Conservation (phyloP, 2,329 filamentous ascomycete genomes). For the Xylariaceae sp. region DNA sequence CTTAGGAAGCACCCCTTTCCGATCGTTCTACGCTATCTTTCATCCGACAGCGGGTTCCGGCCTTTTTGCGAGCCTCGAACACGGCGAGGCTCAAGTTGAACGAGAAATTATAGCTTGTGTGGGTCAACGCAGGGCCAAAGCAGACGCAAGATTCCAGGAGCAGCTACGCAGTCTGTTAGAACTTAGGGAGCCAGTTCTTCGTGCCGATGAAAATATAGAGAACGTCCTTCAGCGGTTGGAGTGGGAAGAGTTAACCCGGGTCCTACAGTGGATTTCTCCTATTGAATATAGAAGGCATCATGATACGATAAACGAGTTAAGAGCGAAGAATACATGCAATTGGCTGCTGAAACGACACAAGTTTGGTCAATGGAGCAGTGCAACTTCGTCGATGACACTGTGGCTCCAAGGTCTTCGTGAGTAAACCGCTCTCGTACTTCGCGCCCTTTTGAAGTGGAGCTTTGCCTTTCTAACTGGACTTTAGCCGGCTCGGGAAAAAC, state of each 20-base stretch:
- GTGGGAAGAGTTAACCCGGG: neutral
- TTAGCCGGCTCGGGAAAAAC: constrained; percentile 23
- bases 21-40: neutral
- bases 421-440: neutral
- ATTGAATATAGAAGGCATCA: constrained; percentile 15
- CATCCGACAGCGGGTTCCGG: neutral
- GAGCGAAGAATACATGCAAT: constrained; percentile 18
- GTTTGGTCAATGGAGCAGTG: constrained; percentile 16
- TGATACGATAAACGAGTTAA: neutral
- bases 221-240: constrained; percentile 7
- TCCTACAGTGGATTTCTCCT: constrained; percentile 17
- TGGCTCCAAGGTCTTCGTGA: constrained; percentile 23
- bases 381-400: constrained; percentile 13
- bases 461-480: constrained; percentile 3
- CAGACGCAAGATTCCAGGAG: neutral
- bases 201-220: constrained; percentile 8
- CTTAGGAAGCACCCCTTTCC: neutral
- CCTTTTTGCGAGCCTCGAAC: constrained; percentile 6
- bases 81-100: neutral
- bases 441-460: too few species aligned
- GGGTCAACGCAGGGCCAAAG: neutral
- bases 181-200: constrained; percentile 9
- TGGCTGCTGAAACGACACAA: constrained; percentile 15
- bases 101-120: constrained; percentile 10
- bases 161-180: constrained; percentile 9